Evolutionary conservation across 495 filamentous ascomycete genomes (phyloP).

Genomic region (Chaetomium fimeti): DNA sequence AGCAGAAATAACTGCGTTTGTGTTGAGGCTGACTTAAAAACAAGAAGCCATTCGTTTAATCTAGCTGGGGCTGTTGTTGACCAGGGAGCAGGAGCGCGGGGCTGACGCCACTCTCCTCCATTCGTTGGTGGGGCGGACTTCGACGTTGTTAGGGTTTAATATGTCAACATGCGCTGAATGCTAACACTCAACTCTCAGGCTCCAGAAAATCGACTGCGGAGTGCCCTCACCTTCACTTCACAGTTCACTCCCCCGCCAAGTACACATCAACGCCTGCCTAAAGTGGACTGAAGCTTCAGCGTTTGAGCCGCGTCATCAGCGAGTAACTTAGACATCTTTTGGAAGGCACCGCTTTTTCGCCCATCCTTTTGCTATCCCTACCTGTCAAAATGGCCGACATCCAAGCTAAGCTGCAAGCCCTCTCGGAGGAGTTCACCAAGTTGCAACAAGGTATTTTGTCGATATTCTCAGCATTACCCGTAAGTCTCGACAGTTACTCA

Average conservation of each 20-base stretch:
- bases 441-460: slow-evolving; percentile 67
- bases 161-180: background rate
- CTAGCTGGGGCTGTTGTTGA: slow-evolving; percentile 21
- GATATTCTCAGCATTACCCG: background rate
- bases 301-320: slow-evolving; percentile 6
- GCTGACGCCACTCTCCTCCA: slow-evolving; percentile 32
- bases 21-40: background rate
- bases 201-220: background rate
- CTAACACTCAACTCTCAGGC: slow-evolving; percentile 3
- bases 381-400: slow-evolving; percentile 49
- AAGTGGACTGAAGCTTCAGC: slow-evolving; percentile 6
- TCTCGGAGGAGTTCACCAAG: slow-evolving; percentile 84
- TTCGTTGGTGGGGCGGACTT: slow-evolving; percentile 3
- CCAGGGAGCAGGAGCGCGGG: slow-evolving; percentile 36
- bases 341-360: too few relatives aligned
- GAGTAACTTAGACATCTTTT: background rate
- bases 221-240: background rate
- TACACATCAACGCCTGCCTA: slow-evolving; percentile 12
- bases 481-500: slow-evolving; percentile 2
- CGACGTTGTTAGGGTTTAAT: slow-evolving; percentile 16
- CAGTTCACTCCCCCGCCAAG: slow-evolving; percentile 3
- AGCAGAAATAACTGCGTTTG: background rate
- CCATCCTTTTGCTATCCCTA: background rate
- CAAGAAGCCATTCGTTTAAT: slow-evolving; percentile 9
- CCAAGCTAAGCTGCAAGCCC: slow-evolving; percentile 64